A percentile compares a stretch with the other conserved stretches of the same genome.
These are phyloP conservation scores for Botrytis deweyae DNA, from an alignment of 2,329 filamentous ascomycete species.

Conservation along the genomic window DNA sequence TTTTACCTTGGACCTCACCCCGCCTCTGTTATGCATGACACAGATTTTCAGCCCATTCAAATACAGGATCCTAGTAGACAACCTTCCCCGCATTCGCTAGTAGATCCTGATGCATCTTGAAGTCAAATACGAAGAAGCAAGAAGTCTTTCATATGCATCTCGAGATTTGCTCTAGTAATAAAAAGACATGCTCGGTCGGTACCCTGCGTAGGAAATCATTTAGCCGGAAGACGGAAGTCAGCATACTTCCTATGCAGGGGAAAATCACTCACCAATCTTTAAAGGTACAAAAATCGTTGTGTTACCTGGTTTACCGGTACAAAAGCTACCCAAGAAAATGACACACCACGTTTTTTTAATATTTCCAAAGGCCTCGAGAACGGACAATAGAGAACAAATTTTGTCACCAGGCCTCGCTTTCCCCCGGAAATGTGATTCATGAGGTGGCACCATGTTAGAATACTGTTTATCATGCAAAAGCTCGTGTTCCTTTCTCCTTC, in stretches of 20 bases:
- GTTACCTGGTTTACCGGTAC: not conserved
- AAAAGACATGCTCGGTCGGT: not conserved
- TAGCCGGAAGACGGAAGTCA: not conserved
- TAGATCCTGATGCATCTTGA: slow-evolving; percentile 4
- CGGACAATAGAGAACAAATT: slow-evolving; percentile 15
- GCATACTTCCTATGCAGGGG: slow-evolving; percentile 10
- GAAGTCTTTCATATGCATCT: not conserved
- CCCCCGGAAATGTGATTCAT: slow-evolving; percentile 12
- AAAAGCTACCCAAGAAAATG: not conserved
- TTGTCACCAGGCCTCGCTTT: slow-evolving; percentile 20
- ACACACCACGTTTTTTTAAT: slow-evolving; percentile 4
- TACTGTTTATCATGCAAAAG: slow-evolving; percentile 14
- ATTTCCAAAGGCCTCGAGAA: slow-evolving; percentile 4
- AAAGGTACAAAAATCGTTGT: not conserved
- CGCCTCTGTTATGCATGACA: slow-evolving; percentile 18
- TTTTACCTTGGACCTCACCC: not conserved
- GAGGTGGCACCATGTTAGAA: slow-evolving; percentile 16
- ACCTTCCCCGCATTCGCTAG: slow-evolving; percentile 19
- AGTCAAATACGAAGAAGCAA: slow-evolving; percentile 8
- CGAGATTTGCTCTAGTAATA: not conserved
- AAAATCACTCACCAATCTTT: not conserved
- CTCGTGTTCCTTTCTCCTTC: slow-evolving; percentile 17
- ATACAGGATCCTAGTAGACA: not conserved
- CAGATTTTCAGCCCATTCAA: slow-evolving; percentile 12
- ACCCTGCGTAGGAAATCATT: not conserved